These are phyloP conservation scores for Vicia villosa DNA, from an alignment of 306 rosid genomes.

Conservation along the genomic window DNA sequence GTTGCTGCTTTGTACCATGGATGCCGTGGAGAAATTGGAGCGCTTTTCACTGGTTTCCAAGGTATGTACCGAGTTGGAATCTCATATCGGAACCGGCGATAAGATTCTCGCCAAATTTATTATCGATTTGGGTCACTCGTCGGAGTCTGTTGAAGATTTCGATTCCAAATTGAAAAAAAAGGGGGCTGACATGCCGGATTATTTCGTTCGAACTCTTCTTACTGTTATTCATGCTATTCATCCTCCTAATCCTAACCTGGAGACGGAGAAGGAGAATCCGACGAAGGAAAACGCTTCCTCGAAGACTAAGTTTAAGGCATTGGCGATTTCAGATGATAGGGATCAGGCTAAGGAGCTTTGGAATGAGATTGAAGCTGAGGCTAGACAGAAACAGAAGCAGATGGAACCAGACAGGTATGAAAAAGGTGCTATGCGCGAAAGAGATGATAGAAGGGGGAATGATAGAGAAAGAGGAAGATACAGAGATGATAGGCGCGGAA, in stretches of 20 bases:
- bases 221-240: conserved; percentile 69
- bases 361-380: conserved; percentile 67
- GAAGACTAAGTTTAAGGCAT: conserved; percentile 54
- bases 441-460: conserved; percentile 30
- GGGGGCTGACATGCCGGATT: conserved; percentile 76
- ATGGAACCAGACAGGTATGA: neutral
- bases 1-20: neutral
- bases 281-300: neutral
- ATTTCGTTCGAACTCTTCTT: conserved; percentile 64
- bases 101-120: conserved; percentile 77
- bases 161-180: conserved; percentile 61
- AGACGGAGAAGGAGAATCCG: conserved; percentile 49
- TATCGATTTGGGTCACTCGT: conserved; percentile 61
- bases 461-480: neutral
- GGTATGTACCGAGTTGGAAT: conserved; percentile 77
- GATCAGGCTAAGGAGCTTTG: conserved; percentile 65
- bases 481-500: conserved; percentile 5
- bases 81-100: conserved; percentile 73
- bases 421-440: conserved; percentile 20
- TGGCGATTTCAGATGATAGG: conserved; percentile 62
- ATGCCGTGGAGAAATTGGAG: conserved; percentile 55
- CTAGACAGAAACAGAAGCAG: conserved; percentile 29
- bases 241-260: conserved; percentile 65
- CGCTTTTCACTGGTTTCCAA: conserved; percentile 77
- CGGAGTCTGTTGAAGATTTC: conserved; percentile 64